Percentiles rank a stretch among this genome's conserved stretches.
Evolutionary conservation across 2,329 filamentous ascomycete species (phyloP).

Genomic region (Harringtonia lauricola): DNA sequence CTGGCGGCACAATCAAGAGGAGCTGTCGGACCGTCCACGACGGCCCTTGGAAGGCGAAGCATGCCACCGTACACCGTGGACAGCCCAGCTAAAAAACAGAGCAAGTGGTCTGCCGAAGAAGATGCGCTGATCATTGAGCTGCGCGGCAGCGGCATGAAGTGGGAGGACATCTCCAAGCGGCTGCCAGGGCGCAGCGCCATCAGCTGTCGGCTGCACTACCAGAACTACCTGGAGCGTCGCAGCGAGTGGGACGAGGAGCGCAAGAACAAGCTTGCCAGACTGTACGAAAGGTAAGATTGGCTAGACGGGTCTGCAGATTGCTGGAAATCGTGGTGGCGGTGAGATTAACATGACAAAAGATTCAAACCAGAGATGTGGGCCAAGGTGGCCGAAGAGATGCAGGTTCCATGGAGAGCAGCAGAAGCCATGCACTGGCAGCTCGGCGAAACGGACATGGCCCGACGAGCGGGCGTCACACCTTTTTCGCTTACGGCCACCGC

Average conservation of each 20-base stretch:
- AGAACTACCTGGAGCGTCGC: slow-evolving; percentile 89
- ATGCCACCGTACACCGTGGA: slow-evolving; percentile 44
- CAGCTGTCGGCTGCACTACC: slow-evolving; percentile 88
- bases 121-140: slow-evolving; percentile 90
- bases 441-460: slow-evolving; percentile 87
- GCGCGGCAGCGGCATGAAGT: slow-evolving; percentile 87
- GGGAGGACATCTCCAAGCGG: slow-evolving; percentile 93
- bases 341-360: slow-evolving; percentile 34
- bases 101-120: slow-evolving; percentile 92
- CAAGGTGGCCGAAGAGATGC: slow-evolving; percentile 90
- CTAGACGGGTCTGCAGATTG: no score
- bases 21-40: slow-evolving; percentile 5
- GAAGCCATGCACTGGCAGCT: slow-evolving; percentile 99
- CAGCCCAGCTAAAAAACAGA: slow-evolving; percentile 83
- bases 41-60: slow-evolving; percentile 30
- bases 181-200: slow-evolving; percentile 86
- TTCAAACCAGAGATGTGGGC: slow-evolving; percentile 99
- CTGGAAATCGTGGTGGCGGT: not conserved
- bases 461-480: slow-evolving; percentile 77
- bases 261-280: slow-evolving; percentile 88
- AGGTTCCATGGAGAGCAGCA: slow-evolving; percentile 85
- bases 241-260: slow-evolving; percentile 96
- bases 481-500: slow-evolving; percentile 56
- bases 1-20: not conserved
- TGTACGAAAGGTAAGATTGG: slow-evolving; percentile 76